Evolutionary conservation across 2,329 filamentous ascomycete species (phyloP), one percentile per base, ranked within the genome.

Genomic region (Colletotrichum brevisporum): DNA sequence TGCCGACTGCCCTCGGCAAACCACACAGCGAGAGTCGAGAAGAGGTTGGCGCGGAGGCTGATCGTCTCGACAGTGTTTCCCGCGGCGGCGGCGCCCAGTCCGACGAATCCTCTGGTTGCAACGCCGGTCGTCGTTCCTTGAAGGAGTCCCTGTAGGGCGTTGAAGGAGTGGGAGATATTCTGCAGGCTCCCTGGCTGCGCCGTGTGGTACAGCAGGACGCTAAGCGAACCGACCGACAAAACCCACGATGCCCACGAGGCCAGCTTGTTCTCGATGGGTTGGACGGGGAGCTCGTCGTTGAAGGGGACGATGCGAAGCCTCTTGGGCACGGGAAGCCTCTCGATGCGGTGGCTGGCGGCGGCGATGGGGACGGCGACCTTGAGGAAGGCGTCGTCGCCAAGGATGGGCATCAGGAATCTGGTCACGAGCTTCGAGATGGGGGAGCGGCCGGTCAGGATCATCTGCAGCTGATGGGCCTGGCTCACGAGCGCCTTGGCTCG

Each of bases 381-480:
- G 10, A 63, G 36, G 52, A 57, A 67, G 4, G 13, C 39, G 18
- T 67, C 58, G 10, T 67, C 31, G 5, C 43, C 58, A 4, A 67
- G 24, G 21, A 67, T 12, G 12, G 63, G 63, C 10, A 62, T 55
- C 6, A 67, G 41, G 1, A 54, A 54, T 5, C 56, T 50, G 4
- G 43, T 15, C 8, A 67, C 63, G 5, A 50, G 16, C 4, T 50
- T 67, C 16, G 63, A 67, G 24, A 62, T 12, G 3, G 63, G 63
- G 0, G 63, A 67, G 3, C 57, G 45, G 6, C 63, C 63, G 1
- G 51, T 67, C 4, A 67, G 13, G 6, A 67, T 55, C 50, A 50
- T 53, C 31, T 67, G 63, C 12, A 67, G 63, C 27, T 55, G 41
- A 16, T 67, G 66, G 2, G 52, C 66, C 15, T 59, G 13, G 8